Evolutionary conservation across 176 grass and related monocot species (phyloP).

Genomic region (Stipa capillata): DNA sequence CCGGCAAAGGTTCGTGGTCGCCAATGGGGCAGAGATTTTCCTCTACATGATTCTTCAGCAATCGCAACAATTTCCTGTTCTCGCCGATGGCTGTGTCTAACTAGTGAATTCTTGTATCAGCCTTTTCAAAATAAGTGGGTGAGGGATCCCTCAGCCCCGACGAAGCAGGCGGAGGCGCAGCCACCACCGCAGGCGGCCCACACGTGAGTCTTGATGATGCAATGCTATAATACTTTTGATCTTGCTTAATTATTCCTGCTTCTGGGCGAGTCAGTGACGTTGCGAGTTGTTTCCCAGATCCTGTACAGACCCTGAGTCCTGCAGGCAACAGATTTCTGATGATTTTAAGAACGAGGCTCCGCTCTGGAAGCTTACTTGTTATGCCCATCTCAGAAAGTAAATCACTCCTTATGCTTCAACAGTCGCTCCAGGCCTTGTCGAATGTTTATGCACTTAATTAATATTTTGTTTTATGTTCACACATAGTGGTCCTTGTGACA

Average conservation of each 20-base stretch:
- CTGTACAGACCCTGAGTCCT: constrained; percentile 68
- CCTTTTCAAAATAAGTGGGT: constrained; percentile 91
- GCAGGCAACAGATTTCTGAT: constrained; percentile 67
- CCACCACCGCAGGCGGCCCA: constrained; percentile 38
- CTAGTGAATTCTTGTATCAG: constrained; percentile 32
- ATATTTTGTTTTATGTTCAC: background rate
- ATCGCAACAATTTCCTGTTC: background rate
- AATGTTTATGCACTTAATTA: constrained; percentile 1
- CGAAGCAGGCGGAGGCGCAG: constrained; percentile 40
- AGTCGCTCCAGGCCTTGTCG: background rate
- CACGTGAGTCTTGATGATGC: constrained; percentile 35
- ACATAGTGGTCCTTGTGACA: constrained; percentile 73
- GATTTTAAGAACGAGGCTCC: constrained; percentile 87
- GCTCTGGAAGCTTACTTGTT: constrained; percentile 92
- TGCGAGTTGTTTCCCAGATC: constrained; percentile 27
- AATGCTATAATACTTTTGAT: background rate
- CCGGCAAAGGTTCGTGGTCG: constrained; percentile 7
- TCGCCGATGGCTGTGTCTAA: background rate
- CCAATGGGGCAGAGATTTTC: background rate
- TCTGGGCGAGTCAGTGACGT: background rate
- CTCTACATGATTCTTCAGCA: background rate
- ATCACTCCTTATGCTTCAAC: background rate
- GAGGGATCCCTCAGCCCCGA: constrained; percentile 31
- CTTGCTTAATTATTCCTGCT: background rate
- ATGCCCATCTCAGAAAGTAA: constrained; percentile 70